Conservation (phyloP, 2,329 filamentous ascomycete species). For the Basipetospora chlamydospora region DNA sequence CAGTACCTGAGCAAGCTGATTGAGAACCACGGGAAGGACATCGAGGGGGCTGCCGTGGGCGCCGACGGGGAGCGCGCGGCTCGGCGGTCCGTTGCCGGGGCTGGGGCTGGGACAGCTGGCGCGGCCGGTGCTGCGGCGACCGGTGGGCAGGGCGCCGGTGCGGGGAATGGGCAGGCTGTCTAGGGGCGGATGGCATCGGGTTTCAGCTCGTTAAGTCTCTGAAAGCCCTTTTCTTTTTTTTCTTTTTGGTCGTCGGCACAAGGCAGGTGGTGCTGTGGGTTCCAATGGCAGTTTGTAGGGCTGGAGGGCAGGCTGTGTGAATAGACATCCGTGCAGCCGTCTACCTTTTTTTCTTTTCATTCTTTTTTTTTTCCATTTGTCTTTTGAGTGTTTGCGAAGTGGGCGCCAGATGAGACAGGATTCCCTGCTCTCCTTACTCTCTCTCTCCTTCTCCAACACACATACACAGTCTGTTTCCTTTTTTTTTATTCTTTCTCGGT, state of each 20-base stretch:
- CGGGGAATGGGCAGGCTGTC: conserved; percentile 1
- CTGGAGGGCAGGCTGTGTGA: not conserved
- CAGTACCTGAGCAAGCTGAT: conserved; percentile 39
- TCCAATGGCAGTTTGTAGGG: not conserved
- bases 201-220: not conserved
- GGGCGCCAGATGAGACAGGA: not conserved
- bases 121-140: not conserved
- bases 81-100: too few species aligned
- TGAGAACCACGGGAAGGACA: conserved; percentile 19
- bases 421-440: not conserved
- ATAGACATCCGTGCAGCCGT: not conserved
- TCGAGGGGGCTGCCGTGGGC: not conserved
- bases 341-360: not conserved
- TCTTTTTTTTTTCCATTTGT: not conserved
- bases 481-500: too few species aligned
- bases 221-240: not conserved
- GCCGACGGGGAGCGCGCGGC: too few species aligned
- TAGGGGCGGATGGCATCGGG: not conserved
- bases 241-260: too few species aligned
- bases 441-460: not conserved
- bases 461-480: not conserved
- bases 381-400: not conserved
- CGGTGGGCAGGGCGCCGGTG: not conserved
- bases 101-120: not conserved
- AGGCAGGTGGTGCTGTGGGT: too few species aligned